These are phyloP conservation scores for Cercospora janseana DNA, from an alignment of 2,329 filamentous ascomycete genomes.

Conservation along the genomic window DNA sequence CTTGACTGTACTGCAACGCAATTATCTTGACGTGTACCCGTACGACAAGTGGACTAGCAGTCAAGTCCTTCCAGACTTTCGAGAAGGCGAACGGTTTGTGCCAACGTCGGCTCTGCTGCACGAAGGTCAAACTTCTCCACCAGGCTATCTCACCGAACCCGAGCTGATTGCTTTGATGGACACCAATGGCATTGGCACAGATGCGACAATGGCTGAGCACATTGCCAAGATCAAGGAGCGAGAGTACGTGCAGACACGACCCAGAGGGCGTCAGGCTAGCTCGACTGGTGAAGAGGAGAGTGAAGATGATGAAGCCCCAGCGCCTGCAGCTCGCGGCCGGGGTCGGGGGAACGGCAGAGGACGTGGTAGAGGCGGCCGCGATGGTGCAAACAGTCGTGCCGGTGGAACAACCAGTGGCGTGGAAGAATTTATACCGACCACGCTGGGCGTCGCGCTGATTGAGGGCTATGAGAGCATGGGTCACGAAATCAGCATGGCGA, in stretches of 20 bases:
- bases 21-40: conserved; percentile 92
- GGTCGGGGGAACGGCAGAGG: conserved; percentile 42
- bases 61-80: conserved; percentile 75
- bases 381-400: conserved; percentile 51
- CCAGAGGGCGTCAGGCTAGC: conserved; percentile 40
- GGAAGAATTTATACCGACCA: conserved; percentile 89
- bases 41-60: conserved; percentile 97
- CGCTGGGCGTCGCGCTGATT: conserved; percentile 85
- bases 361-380: conserved; percentile 50
- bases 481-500: conserved; percentile 86
- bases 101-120: conserved; percentile 85
- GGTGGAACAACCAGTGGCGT: conserved; percentile 51
- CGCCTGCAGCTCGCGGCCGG: conserved; percentile 39
- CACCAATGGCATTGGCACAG: conserved; percentile 95
- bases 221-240: conserved; percentile 93
- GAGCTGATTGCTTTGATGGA: conserved; percentile 97
- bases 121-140: conserved; percentile 84
- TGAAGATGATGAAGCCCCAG: conserved; percentile 39
- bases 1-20: conserved; percentile 78
- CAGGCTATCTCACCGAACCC: conserved; percentile 86
- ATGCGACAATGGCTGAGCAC: conserved; percentile 98
- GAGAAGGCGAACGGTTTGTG: conserved; percentile 75
- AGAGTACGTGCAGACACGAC: conserved; percentile 73
- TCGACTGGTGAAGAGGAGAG: conserved; percentile 31
- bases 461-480: conserved; percentile 94